A percentile compares a stretch with the other conserved stretches of the same genome.
Evolutionary conservation across 225 moss, liverwort and hornwort species (phyloP).

Genomic region (Sphagnum tenellum): DNA sequence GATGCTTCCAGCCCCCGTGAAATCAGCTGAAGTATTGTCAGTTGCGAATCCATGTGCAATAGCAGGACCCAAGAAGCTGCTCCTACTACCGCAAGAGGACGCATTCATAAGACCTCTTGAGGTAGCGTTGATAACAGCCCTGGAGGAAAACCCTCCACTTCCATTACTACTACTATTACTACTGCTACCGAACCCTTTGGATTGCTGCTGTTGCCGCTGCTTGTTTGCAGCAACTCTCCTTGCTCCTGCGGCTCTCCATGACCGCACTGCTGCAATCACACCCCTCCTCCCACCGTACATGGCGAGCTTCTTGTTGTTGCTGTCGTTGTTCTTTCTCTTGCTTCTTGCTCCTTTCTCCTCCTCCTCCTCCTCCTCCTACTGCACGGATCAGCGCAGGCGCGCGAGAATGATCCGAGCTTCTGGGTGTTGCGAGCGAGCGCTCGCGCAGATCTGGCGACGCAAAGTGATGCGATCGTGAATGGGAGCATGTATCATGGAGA

Average conservation of each 20-base stretch:
- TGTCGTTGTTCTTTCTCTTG: too few relatives aligned
- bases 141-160: conserved; percentile 5
- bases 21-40: conserved; percentile 41
- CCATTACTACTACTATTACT: conserved; percentile 17
- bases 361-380: too few relatives aligned
- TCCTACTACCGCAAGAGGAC: conserved; percentile 11
- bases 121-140: conserved; percentile 50
- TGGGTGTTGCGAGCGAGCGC: too few relatives aligned
- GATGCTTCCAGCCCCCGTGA: conserved; percentile 66
- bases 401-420: too few relatives aligned
- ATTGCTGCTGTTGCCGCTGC: not conserved
- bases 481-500: too few relatives aligned
- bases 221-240: conserved; percentile 21
- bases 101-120: conserved; percentile 37
- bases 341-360: too few relatives aligned
- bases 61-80: conserved; percentile 19
- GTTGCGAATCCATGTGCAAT: conserved; percentile 29
- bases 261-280: conserved; percentile 67
- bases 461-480: too few relatives aligned
- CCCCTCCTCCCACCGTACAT: conserved; percentile 68
- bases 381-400: too few relatives aligned
- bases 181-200: conserved; percentile 26
- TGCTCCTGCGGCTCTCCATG: conserved; percentile 22
- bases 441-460: too few relatives aligned
- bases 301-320: not conserved